phyloP scores from a whole-genome alignment of 257 asterid genomes.

The Primulina eburnea region DNA sequence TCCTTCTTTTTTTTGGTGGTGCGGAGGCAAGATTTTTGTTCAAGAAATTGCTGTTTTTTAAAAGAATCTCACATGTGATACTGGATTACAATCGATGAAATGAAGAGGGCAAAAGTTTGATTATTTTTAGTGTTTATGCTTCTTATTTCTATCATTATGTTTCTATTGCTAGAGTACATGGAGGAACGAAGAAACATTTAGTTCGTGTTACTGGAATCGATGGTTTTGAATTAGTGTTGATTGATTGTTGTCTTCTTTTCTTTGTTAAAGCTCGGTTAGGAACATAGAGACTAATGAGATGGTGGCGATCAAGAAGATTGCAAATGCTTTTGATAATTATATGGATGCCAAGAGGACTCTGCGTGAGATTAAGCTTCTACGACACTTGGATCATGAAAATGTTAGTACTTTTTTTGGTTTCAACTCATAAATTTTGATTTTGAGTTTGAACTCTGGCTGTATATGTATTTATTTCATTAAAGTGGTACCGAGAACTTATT shows the following conservation, averaged over 20 bases:
- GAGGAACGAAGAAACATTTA: neutral
- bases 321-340: conserved; percentile 82
- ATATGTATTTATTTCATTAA: too few relatives aligned
- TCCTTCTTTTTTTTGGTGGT: too few relatives aligned
- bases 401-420: conserved; percentile 35
- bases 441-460: neutral
- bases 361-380: conserved; percentile 95
- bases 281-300: conserved; percentile 85
- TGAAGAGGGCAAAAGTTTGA: neutral
- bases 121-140: too few relatives aligned
- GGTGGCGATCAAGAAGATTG: conserved; percentile 96
- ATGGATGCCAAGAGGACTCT: conserved; percentile 95
- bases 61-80: too few relatives aligned
- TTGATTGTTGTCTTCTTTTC: neutral
- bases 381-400: conserved; percentile 92
- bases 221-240: neutral
- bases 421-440: neutral
- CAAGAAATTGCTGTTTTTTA: too few relatives aligned
- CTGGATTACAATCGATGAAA: neutral
- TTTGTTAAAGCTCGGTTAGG: conserved; percentile 65
- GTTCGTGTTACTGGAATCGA: neutral
- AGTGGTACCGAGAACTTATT: neutral
- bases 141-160: too few relatives aligned
- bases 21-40: too few relatives aligned
- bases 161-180: too few relatives aligned